Conservation (phyloP, 75 land plant species). For the Chamaecyparis obtusa region DNA sequence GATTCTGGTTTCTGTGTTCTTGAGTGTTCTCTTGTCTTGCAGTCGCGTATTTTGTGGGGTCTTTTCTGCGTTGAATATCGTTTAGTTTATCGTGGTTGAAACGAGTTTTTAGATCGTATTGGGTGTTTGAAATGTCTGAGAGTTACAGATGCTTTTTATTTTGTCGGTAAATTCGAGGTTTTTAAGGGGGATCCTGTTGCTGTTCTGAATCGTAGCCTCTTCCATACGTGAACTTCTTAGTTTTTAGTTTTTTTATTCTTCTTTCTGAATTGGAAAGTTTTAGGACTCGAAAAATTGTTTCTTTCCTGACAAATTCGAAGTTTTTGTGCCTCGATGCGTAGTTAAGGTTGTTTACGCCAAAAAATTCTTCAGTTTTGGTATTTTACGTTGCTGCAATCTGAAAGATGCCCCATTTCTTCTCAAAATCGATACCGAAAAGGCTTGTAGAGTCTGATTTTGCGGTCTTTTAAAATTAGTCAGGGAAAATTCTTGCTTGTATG, state of each 20-base stretch:
- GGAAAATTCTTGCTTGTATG: neutral
- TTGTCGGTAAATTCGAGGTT: too few species aligned
- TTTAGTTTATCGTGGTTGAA: constrained; percentile 4
- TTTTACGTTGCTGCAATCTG: neutral
- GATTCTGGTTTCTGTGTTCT: constrained; percentile 9
- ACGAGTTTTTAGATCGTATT: neutral
- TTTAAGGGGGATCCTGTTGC: too few species aligned
- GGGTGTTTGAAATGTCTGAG: neutral
- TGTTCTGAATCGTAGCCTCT: too few species aligned
- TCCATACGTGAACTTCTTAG: too few species aligned
- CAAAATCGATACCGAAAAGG: neutral
- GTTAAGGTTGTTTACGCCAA: too few species aligned
- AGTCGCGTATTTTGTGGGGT: neutral
- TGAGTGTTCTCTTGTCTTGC: neutral
- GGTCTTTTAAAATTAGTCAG: neutral
- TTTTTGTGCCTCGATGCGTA: too few species aligned
- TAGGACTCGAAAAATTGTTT: too few species aligned
- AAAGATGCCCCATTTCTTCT: neutral
- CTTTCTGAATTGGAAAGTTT: too few species aligned
- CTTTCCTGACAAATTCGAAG: too few species aligned
- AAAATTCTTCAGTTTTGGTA: too few species aligned
- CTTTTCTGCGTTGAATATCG: neutral
- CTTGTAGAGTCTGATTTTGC: neutral
- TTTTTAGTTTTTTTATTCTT: too few species aligned
- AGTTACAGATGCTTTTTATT: too few species aligned